phyloP scores from a whole-genome alignment of 108 stramenopile genomes.

The Pseudonitzschia delicatissima region DNA sequence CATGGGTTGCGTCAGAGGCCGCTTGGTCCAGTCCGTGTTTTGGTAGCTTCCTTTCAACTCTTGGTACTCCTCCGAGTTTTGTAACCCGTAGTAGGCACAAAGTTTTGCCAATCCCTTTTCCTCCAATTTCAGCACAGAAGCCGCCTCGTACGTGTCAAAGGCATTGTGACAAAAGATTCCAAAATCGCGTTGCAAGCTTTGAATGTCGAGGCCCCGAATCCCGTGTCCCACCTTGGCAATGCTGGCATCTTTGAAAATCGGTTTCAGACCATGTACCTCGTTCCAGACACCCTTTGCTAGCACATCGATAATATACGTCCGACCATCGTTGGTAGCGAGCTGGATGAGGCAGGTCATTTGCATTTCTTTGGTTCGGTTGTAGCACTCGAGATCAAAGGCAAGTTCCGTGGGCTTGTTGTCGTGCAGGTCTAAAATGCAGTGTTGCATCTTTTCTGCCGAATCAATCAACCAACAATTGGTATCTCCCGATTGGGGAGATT shows the following conservation, averaged over 20 bases:
- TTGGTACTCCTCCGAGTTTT: slow-evolving; percentile 49
- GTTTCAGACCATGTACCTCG: slow-evolving; percentile 39
- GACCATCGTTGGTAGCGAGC: slow-evolving; percentile 51
- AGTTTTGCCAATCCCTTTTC: slow-evolving; percentile 53
- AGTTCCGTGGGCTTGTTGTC: slow-evolving; percentile 38
- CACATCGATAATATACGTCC: slow-evolving; percentile 82
- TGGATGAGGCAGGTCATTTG: slow-evolving; percentile 76
- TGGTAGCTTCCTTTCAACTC: slow-evolving; percentile 80
- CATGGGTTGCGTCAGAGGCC: slow-evolving; percentile 83
- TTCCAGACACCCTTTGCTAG: slow-evolving; percentile 66
- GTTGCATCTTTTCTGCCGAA: slow-evolving; percentile 55
- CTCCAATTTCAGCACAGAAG: slow-evolving; percentile 35
- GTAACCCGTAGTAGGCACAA: slow-evolving; percentile 69
- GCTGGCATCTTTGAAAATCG: slow-evolving; percentile 78
- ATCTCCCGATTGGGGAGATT: slow-evolving; percentile 23
- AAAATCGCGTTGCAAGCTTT: slow-evolving; percentile 90
- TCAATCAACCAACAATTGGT: slow-evolving; percentile 60
- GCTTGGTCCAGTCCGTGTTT: slow-evolving; percentile 83
- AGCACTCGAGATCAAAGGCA: slow-evolving; percentile 84
- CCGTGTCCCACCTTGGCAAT: slow-evolving; percentile 95
- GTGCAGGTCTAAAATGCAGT: slow-evolving; percentile 53
- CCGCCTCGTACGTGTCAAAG: slow-evolving; percentile 92
- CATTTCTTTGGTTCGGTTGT: slow-evolving; percentile 48
- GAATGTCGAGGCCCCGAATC: slow-evolving; percentile 82
- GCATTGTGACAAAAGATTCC: slow-evolving; percentile 90